Evolutionary conservation across 163 green algal species (phyloP).

Genomic region (Scenedesmus sp.): DNA sequence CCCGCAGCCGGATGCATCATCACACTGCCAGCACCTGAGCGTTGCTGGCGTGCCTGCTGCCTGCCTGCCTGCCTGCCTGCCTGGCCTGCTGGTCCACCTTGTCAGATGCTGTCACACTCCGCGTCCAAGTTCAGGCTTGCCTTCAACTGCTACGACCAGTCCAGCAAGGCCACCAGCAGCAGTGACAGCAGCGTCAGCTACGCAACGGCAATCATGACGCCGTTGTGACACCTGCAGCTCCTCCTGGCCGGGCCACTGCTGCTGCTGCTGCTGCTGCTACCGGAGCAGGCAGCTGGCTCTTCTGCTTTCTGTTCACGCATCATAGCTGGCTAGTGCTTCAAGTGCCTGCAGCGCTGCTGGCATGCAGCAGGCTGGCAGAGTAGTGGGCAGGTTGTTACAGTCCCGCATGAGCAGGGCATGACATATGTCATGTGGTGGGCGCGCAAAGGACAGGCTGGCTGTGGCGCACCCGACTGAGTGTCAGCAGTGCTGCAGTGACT

Average conservation of each 20-base stretch:
- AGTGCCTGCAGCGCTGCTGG: not conserved
- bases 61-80: not conserved
- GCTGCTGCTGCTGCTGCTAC: not conserved
- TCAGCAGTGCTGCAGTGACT: no score
- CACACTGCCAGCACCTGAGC: not conserved
- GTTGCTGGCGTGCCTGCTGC: no score
- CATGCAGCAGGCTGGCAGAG: not conserved
- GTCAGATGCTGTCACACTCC: slow-evolving; percentile 74
- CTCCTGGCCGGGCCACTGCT: not conserved
- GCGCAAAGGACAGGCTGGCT: not conserved
- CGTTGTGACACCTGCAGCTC: not conserved
- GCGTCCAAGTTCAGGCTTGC: slow-evolving; percentile 59
- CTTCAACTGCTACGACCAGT: slow-evolving; percentile 94
- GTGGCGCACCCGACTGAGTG: not conserved
- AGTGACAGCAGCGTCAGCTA: slow-evolving; percentile 94
- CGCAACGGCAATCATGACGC: slow-evolving; percentile 80
- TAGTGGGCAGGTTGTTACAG: not conserved
- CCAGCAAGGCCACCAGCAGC: slow-evolving; percentile 68
- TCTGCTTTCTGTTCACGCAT: no score
- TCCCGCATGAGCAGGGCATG: not conserved
- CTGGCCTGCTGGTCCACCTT: no score
- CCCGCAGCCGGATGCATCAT: no score
- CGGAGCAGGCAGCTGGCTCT: not conserved
- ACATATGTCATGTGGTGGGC: not conserved
- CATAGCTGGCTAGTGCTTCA: not conserved